phyloP scores from a whole-genome alignment of 2,329 filamentous ascomycete species.

The Amauroascus niger region DNA sequence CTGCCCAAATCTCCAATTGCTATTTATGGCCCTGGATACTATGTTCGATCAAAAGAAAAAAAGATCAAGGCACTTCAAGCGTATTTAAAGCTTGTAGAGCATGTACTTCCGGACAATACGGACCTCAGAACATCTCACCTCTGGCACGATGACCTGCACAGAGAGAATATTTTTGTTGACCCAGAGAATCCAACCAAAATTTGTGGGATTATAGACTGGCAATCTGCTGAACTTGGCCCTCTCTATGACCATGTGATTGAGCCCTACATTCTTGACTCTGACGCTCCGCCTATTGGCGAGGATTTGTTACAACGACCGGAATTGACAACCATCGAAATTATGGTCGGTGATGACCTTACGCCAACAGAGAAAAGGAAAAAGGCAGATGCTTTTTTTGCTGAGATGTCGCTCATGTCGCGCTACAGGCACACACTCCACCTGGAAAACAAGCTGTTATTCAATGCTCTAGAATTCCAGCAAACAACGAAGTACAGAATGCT shows the following conservation, averaged over 20 bases:
- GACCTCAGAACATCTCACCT: conserved; percentile 14
- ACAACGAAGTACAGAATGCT: conserved; percentile 5
- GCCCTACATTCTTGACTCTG: conserved; percentile 24
- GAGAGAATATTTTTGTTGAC: conserved; percentile 28
- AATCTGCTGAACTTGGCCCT: conserved; percentile 24
- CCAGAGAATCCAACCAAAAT: conserved; percentile 20
- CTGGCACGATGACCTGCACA: conserved; percentile 26
- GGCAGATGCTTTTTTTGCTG: conserved; percentile 1
- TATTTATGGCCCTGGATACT: conserved; percentile 32
- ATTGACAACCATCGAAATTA: not conserved
- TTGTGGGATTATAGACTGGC: conserved; percentile 28
- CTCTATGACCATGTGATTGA: conserved; percentile 24
- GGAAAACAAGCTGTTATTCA: conserved; percentile 1
- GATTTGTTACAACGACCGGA: conserved; percentile 16
- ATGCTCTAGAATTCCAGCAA: conserved; percentile 8
- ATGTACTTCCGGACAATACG: conserved; percentile 1
- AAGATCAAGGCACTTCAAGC: conserved; percentile 18
- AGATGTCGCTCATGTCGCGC: conserved; percentile 1
- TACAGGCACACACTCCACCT: conserved; percentile 1
- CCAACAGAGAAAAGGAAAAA: conserved; percentile 2
- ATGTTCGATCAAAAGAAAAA: conserved; percentile 22
- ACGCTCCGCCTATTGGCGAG: conserved; percentile 22
- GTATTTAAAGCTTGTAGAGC: conserved; percentile 8
- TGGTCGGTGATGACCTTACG: no score
- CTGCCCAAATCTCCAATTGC: conserved; percentile 27